Conservation (phyloP, 768 basidiomycete genomes). For the Daedaleopsis nitida region DNA sequence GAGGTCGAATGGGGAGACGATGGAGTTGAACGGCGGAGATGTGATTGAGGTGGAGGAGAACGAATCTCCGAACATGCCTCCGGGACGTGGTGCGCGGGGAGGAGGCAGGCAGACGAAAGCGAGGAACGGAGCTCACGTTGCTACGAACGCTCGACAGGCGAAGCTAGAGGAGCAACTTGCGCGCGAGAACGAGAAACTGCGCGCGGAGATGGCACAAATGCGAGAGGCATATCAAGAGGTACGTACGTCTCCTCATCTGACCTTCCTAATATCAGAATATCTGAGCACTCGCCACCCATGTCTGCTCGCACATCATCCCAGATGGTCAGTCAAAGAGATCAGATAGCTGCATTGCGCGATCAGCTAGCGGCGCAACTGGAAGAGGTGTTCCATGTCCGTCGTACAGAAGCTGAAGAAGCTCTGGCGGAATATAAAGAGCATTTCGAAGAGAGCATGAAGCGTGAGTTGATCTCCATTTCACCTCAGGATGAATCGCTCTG, state of each 20-base stretch:
- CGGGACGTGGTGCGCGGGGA: neutral
- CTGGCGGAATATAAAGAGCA: slow-evolving; percentile 50
- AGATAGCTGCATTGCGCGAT: slow-evolving; percentile 29
- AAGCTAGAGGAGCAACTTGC: slow-evolving; percentile 17
- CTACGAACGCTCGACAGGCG: neutral
- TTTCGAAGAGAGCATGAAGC: slow-evolving; percentile 52
- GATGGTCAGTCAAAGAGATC: neutral
- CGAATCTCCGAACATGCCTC: slow-evolving; percentile 10
- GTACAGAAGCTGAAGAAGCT: slow-evolving; percentile 66
- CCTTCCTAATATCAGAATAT: neutral
- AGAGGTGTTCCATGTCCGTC: slow-evolving; percentile 55
- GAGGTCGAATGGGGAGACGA: slow-evolving; percentile 14
- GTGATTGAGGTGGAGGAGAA: slow-evolving; percentile 18
- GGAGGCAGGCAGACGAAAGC: slow-evolving; percentile 18
- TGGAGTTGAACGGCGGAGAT: slow-evolving; percentile 22
- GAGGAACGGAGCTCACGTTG: neutral
- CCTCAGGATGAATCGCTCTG: neutral
- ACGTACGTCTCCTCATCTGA: slow-evolving; percentile 17
- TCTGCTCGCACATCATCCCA: neutral
- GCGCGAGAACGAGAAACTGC: slow-evolving; percentile 23
- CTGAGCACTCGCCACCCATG: neutral
- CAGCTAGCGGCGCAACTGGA: slow-evolving; percentile 56
- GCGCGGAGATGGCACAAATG: slow-evolving; percentile 26
- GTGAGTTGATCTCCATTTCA: slow-evolving; percentile 37
- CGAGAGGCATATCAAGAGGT: slow-evolving; percentile 22